Conservation (phyloP, 768 basidiomycete species). For the Kwoniella dendrophila region DNA sequence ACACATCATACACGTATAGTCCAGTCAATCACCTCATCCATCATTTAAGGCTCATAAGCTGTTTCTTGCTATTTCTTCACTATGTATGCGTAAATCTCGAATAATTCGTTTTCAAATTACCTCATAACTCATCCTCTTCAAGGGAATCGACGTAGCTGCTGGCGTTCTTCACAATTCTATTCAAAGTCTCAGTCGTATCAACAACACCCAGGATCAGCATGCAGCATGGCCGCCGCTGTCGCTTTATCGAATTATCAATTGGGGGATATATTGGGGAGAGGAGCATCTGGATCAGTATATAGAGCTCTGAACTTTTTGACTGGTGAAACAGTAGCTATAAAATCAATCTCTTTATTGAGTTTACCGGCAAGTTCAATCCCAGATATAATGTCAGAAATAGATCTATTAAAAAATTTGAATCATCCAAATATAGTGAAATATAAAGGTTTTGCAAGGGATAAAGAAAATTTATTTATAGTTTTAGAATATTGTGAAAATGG, state of each 20-base stretch:
- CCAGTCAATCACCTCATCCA: too few species aligned
- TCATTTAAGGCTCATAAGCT: too few species aligned
- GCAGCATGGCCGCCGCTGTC: slow-evolving; percentile 35
- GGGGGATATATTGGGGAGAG: slow-evolving; percentile 92
- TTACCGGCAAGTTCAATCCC: slow-evolving; percentile 90
- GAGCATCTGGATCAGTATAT: slow-evolving; percentile 96
- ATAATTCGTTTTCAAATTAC: too few species aligned
- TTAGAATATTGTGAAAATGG: slow-evolving; percentile 98
- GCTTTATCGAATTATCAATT: slow-evolving; percentile 65
- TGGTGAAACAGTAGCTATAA: slow-evolving; percentile 97
- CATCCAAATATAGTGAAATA: slow-evolving; percentile 98
- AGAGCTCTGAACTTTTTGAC: slow-evolving; percentile 90
- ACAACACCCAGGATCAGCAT: slow-evolving; percentile 1
- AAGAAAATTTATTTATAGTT: slow-evolving; percentile 93
- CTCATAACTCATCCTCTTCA: too few species aligned
- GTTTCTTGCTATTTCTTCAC: too few species aligned
- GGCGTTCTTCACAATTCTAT: too few species aligned
- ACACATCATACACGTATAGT: too few species aligned
- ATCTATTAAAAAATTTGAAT: slow-evolving; percentile 93
- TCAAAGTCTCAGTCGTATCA: not conserved
- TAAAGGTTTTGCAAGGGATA: slow-evolving; percentile 94
- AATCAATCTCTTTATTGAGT: slow-evolving; percentile 92
- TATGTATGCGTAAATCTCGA: too few species aligned
- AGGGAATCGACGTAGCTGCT: too few species aligned
- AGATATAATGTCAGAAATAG: slow-evolving; percentile 96